Evolutionary conservation across 352 stramenopile genomes (phyloP).

Genomic region (Globisporangium orthogonon): DNA sequence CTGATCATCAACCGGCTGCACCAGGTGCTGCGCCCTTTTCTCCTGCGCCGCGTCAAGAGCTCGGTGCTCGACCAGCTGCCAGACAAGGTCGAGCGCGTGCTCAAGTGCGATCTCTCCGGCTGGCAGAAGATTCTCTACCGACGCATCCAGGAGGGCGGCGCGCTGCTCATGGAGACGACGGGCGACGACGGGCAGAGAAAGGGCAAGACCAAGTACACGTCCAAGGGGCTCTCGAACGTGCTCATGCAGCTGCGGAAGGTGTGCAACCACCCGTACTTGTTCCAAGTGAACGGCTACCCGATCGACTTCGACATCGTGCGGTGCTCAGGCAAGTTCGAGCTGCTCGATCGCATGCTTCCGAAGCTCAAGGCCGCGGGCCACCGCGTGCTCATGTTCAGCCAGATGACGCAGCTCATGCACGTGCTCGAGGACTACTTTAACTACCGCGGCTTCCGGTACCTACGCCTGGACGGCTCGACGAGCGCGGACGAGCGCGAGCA

Average conservation of each 20-base stretch:
- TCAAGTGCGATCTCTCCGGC: slow-evolving; percentile 82
- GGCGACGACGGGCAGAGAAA: slow-evolving; percentile 57
- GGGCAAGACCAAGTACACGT: slow-evolving; percentile 79
- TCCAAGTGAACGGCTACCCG: slow-evolving; percentile 78
- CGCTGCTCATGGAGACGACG: slow-evolving; percentile 72
- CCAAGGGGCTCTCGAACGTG: slow-evolving; percentile 82
- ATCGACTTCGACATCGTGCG: slow-evolving; percentile 86
- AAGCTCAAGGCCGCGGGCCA: slow-evolving; percentile 92
- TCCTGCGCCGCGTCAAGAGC: slow-evolving; percentile 81
- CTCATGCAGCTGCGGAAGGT: slow-evolving; percentile 88
- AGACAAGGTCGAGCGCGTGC: slow-evolving; percentile 82
- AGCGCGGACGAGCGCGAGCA: slow-evolving; percentile 95
- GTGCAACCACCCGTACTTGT: slow-evolving; percentile 88
- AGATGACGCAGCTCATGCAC: slow-evolving; percentile 90
- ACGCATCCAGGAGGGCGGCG: slow-evolving; percentile 83
- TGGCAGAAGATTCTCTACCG: slow-evolving; percentile 89
- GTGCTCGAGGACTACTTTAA: slow-evolving; percentile 89
- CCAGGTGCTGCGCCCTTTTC: slow-evolving; percentile 79
- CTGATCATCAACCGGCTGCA: slow-evolving; percentile 86
- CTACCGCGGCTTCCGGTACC: slow-evolving; percentile 91
- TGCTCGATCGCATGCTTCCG: slow-evolving; percentile 96
- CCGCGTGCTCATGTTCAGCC: slow-evolving; percentile 88
- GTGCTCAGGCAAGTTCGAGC: slow-evolving; percentile 91
- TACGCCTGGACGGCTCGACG: slow-evolving; percentile 95
- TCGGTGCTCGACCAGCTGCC: slow-evolving; percentile 83